Base-by-base conservation (phyloP, 2,329 filamentous ascomycete genomes). In the Aspergillus sp. region DNA sequence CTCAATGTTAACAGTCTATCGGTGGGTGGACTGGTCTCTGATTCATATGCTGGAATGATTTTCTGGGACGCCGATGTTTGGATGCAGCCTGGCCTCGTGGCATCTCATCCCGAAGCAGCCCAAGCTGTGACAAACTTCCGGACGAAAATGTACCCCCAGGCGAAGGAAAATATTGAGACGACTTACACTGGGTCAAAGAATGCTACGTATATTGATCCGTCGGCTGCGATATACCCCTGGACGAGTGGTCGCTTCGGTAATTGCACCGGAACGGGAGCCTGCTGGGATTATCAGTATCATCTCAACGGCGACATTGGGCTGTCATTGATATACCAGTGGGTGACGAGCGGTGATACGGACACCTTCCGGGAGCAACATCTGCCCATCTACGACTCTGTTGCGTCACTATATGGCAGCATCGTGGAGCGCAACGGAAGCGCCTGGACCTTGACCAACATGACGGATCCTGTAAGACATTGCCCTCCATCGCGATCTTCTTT, bases 201-300 rank as follows among this genome's bases (percentile, higher is more conserved):
- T 53, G 69, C 80, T 59, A 86, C 83, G 1, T 74, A 73, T 7
- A 88, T 86, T 65, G 82, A 81, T 1, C 70, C 76, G 1, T 80
- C 81, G 5, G 83, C 85, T 18, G 85, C 86, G 0, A 81, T 86
- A 1, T 90, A 83, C 64, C 82, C 87, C 1, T 90, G 88, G 88
- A 89, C 86, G 0, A 83, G 83, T 63, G 86, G 84, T 8, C 74
- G 86, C 5, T 87, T 80, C 65, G 88, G 87, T 2, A 89, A 90
- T 64, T 90, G 87, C 65, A 90, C 88, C 0, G 81, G 78, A 2
- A 83, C 82, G 3, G 83, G 83, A 2, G 80, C 83, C 24, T 90
- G 87, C 69, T 88, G 86, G 64, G 87, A 90, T 69, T 89, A 90
- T 62, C 81, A 90, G 67, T 90, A 90, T 64, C 87, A 90, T 68